Conservation (phyloP, 163 green algal genomes). For the Scenedesmus sp. region DNA sequence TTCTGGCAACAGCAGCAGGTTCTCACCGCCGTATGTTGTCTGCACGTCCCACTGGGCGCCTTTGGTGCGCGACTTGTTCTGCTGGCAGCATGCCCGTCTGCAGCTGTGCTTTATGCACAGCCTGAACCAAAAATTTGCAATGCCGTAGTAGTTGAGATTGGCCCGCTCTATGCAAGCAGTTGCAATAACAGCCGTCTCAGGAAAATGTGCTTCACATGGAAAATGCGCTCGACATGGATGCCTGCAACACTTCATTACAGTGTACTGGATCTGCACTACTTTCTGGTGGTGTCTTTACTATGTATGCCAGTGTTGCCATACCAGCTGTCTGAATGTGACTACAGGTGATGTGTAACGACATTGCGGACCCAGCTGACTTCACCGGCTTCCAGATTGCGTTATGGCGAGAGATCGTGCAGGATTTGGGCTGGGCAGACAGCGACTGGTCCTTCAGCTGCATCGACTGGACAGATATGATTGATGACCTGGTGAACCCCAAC, state of each 20-base stretch:
- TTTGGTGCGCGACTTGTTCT: background rate
- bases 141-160: background rate
- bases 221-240: background rate
- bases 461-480: slow-evolving; percentile 47
- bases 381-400: slow-evolving; percentile 16
- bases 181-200: too few species aligned
- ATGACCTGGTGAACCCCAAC: slow-evolving; percentile 23
- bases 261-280: too few species aligned
- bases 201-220: background rate
- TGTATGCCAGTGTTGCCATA: background rate
- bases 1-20: background rate
- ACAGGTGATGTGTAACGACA: slow-evolving; percentile 18
- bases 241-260: background rate
- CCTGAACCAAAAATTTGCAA: background rate
- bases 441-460: slow-evolving; percentile 34
- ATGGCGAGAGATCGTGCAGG: slow-evolving; percentile 7
- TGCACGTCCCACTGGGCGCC: slow-evolving; percentile 10
- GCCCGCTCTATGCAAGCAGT: background rate
- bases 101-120: background rate
- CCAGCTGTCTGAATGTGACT: background rate
- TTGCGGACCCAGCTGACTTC: background rate
- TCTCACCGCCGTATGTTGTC: background rate
- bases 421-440: slow-evolving; percentile 40
- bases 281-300: too few species aligned
- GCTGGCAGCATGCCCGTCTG: background rate